These are phyloP conservation scores for Monosporozyma unispora DNA, from an alignment of 805 yeast genomes.

Conservation along the genomic window DNA sequence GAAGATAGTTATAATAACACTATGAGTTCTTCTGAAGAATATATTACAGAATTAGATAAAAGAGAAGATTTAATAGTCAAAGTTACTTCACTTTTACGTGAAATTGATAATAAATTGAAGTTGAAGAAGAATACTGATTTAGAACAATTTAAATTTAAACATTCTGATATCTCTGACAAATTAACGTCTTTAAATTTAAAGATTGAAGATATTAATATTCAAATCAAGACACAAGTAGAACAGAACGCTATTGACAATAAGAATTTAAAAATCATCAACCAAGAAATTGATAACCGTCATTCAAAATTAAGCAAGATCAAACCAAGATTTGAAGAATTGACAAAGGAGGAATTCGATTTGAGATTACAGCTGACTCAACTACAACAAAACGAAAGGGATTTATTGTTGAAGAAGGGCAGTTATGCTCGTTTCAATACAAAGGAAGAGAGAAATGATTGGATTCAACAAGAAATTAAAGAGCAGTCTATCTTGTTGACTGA, in stretches of 20 bases:
- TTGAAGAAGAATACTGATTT: slow-evolving; percentile 46
- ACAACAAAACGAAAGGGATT: slow-evolving; percentile 44
- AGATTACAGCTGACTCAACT: slow-evolving; percentile 35
- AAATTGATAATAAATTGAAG: slow-evolving; percentile 40
- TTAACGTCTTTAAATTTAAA: slow-evolving; percentile 43
- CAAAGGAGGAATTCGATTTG: slow-evolving; percentile 33
- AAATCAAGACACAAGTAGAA: slow-evolving; percentile 28
- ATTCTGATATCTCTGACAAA: slow-evolving; percentile 39
- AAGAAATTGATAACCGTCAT: slow-evolving; percentile 32
- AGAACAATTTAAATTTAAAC: slow-evolving; percentile 42
- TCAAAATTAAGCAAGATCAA: slow-evolving; percentile 28
- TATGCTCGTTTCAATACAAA: slow-evolving; percentile 47
- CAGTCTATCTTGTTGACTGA: slow-evolving; percentile 24
- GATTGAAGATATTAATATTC: slow-evolving; percentile 35
- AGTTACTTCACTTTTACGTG: slow-evolving; percentile 38
- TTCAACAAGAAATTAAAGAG: slow-evolving; percentile 40
- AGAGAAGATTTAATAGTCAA: slow-evolving; percentile 46
- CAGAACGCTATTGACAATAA: slow-evolving; percentile 23
- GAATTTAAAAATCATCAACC: slow-evolving; percentile 20
- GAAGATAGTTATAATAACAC: slow-evolving; percentile 48
- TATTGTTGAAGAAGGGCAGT: slow-evolving; percentile 67
- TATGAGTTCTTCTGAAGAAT: slow-evolving; percentile 44
- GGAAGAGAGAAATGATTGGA: slow-evolving; percentile 60
- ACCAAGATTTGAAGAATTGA: slow-evolving; percentile 37
- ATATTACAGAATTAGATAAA: slow-evolving; percentile 47